Evolutionary conservation across 441 rosid species (phyloP).

Genomic region (Arabidopsis hybrid): DNA sequence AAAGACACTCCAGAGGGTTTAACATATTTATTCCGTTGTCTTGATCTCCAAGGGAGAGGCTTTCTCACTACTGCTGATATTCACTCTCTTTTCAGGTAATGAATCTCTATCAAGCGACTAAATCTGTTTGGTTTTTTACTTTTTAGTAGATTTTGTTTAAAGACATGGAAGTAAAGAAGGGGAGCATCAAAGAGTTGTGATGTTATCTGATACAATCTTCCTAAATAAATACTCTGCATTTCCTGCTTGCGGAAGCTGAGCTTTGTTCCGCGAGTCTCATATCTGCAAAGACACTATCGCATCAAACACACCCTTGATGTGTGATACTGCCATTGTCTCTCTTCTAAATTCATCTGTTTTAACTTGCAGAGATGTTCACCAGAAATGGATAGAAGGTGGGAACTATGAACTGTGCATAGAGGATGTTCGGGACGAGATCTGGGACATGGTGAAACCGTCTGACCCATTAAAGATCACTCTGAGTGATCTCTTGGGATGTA

Average conservation of each 20-base stretch:
- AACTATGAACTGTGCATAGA: slow-evolving; percentile 96
- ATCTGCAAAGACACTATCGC: slow-evolving; percentile 60
- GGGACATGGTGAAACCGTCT: slow-evolving; percentile 99
- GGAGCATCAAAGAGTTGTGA: slow-evolving; percentile 77
- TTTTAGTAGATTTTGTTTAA: slow-evolving; percentile 23
- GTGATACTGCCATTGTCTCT: slow-evolving; percentile 24
- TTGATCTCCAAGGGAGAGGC: slow-evolving; percentile 90
- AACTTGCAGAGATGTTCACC: slow-evolving; percentile 88
- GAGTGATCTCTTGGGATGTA: slow-evolving; percentile 81
- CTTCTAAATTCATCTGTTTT: neutral
- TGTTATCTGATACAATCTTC: slow-evolving; percentile 98
- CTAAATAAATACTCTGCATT: slow-evolving; percentile 67
- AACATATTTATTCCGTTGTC: slow-evolving; percentile 91
- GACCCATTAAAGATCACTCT: slow-evolving; percentile 78
- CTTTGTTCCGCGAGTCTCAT: slow-evolving; percentile 73
- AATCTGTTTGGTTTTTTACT: slow-evolving; percentile 1
- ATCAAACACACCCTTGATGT: slow-evolving; percentile 4
- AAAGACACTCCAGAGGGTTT: slow-evolving; percentile 97
- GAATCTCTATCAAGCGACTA: slow-evolving; percentile 3
- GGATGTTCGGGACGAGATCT: slow-evolving; percentile 96
- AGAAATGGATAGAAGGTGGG: slow-evolving; percentile 99
- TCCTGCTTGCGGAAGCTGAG: slow-evolving; percentile 85
- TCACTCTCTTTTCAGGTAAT: slow-evolving; percentile 96
- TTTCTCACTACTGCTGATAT: slow-evolving; percentile 95
- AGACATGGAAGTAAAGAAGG: slow-evolving; percentile 91